These are phyloP conservation scores for Desmodesmus armatus DNA, from an alignment of 139 green algal genomes.

Conservation along the genomic window DNA sequence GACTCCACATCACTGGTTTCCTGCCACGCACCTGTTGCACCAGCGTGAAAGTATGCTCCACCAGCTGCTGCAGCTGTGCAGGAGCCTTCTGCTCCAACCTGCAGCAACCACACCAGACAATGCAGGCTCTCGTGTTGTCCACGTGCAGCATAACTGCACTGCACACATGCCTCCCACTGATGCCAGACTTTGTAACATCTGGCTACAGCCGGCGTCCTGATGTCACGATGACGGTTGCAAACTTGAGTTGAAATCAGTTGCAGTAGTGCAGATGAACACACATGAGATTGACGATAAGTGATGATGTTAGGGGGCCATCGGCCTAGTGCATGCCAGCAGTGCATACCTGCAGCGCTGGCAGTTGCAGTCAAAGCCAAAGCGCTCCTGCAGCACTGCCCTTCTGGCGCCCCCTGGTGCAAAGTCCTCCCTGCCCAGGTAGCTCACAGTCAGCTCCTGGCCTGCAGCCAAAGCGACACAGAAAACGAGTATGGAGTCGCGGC, in stretches of 20 bases:
- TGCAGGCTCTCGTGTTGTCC: not conserved
- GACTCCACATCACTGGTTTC: not conserved
- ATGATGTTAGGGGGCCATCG: too few relatives aligned
- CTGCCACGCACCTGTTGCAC: conserved; percentile 12
- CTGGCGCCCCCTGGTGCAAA: conserved; percentile 42
- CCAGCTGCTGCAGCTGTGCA: not conserved
- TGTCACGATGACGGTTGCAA: too few relatives aligned
- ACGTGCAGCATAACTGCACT: too few relatives aligned
- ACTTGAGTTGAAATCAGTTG: too few relatives aligned
- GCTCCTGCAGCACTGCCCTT: conserved; percentile 44
- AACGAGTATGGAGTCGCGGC: too few relatives aligned
- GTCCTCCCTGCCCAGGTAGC: conserved; percentile 60
- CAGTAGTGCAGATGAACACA: too few relatives aligned
- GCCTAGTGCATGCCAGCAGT: too few relatives aligned
- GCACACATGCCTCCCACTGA: too few relatives aligned
- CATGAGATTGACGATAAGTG: too few relatives aligned
- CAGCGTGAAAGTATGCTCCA: not conserved
- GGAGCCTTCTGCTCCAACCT: conserved; percentile 15
- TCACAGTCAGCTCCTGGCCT: conserved; percentile 53
- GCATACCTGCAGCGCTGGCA: conserved; percentile 55
- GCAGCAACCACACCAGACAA: not conserved
- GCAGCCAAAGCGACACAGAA: not conserved
- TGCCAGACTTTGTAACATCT: too few relatives aligned
- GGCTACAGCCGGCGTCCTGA: too few relatives aligned
- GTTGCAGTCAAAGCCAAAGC: conserved; percentile 61